Conservation (phyloP, 768 basidiomycete species). For the Mycena capillaripes region DNA sequence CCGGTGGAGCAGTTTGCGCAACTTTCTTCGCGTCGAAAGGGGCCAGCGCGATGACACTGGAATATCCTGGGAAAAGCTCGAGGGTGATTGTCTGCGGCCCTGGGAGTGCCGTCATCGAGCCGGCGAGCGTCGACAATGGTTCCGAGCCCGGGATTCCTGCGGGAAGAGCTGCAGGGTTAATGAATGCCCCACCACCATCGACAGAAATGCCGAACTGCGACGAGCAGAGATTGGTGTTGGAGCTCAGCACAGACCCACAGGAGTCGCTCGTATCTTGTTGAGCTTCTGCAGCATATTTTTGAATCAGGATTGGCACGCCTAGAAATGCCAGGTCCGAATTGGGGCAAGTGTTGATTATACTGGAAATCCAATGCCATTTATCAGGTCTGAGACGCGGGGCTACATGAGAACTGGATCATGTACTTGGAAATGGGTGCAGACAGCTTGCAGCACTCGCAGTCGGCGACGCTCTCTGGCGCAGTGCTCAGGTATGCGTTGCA, state of each 20-base stretch:
- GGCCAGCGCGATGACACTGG: constrained; percentile 2
- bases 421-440: constrained; percentile 15
- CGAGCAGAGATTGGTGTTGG: neutral
- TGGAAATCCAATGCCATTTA: neutral
- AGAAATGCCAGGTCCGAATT: constrained; percentile 6
- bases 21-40: constrained; percentile 12
- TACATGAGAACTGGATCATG: neutral
- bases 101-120: constrained; percentile 2
- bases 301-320: constrained; percentile 13
- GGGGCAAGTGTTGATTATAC: constrained; percentile 18
- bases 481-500: neutral
- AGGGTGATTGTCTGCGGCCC: constrained; percentile 19
- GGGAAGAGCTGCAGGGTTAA: constrained; percentile 16
- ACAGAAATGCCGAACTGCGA: constrained; percentile 9
- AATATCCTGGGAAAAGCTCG: constrained; percentile 12
- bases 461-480: neutral
- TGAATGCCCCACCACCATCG: neutral
- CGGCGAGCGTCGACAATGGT: constrained; percentile 4
- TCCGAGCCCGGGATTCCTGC: constrained; percentile 11
- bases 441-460: constrained; percentile 4
- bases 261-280: constrained; percentile 2
- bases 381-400: neutral
- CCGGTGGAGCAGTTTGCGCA: constrained; percentile 10
- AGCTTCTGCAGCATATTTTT: neutral
- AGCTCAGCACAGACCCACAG: constrained; percentile 4